These are phyloP conservation scores for Lipomyces yamanashiensis DNA, from an alignment of 805 yeast genomes.

Conservation along the genomic window DNA sequence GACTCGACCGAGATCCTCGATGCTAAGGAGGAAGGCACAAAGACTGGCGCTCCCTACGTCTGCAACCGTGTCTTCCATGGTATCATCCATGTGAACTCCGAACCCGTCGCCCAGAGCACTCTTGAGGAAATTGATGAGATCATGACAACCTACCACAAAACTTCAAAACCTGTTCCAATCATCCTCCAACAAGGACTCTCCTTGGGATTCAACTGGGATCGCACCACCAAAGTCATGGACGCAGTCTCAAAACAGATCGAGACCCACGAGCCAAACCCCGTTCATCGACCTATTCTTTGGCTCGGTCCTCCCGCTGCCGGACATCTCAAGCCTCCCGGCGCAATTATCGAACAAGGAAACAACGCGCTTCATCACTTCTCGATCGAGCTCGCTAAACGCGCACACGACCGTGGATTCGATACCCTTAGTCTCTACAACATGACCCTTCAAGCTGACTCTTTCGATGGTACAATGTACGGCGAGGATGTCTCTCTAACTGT, in stretches of 20 bases:
- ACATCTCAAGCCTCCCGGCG: slow-evolving; percentile 37
- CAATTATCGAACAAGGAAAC: slow-evolving; percentile 37
- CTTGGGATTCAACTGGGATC: slow-evolving; percentile 37
- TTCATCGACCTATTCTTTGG: slow-evolving; percentile 36
- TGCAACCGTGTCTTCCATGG: slow-evolving; percentile 38
- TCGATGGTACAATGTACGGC: slow-evolving; percentile 36
- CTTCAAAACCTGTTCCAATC: slow-evolving; percentile 35
- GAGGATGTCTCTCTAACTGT: slow-evolving; percentile 29
- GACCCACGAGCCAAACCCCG: slow-evolving; percentile 35
- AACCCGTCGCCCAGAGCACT: slow-evolving; percentile 30
- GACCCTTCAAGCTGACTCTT: slow-evolving; percentile 34
- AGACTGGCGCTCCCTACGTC: slow-evolving; percentile 33
- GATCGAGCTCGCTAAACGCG: slow-evolving; percentile 33
- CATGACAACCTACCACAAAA: slow-evolving; percentile 35
- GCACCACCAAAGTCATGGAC: slow-evolving; percentile 35
- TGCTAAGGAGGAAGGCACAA: slow-evolving; percentile 32
- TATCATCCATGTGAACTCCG: slow-evolving; percentile 23
- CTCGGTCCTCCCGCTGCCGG: slow-evolving; percentile 37
- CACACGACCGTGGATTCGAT: slow-evolving; percentile 30
- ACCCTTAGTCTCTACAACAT: slow-evolving; percentile 31
- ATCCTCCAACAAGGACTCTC: slow-evolving; percentile 35
- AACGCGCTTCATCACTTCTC: slow-evolving; percentile 33
- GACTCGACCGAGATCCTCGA: slow-evolving; percentile 37
- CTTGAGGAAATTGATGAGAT: slow-evolving; percentile 36
- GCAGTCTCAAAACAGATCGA: slow-evolving; percentile 29